Evolutionary conservation across 208 protist species (phyloP), one percentile per base, ranked within the genome.

Genomic region (Phytomonas sp.): DNA sequence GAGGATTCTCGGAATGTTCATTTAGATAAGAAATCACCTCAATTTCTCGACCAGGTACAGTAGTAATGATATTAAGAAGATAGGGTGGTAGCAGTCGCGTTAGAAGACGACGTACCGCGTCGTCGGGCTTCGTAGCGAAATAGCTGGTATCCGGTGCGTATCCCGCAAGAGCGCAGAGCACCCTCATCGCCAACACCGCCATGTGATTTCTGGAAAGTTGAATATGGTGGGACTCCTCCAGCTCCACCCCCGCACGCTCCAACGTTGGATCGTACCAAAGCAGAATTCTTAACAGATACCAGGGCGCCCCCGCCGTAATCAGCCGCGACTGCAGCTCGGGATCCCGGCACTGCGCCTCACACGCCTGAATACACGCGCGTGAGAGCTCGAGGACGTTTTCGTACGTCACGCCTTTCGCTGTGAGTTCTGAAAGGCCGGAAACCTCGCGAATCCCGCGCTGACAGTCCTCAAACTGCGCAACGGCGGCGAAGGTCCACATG

Each of bases 211-310:
- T 70, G 49, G 91, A 91, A 40, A 94, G 80, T 73, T 97, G 94
- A 60, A 60, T 72, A 78, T 97, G 92, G 62, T 82, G 82, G 26
- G 83, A 81, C 60, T 93, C 92, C 29, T 83, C 63, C 31, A 92
- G 73, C 42, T 81, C 14, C 37, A 69, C 32, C 78, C 80, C 92
- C 16, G 78, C 84, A 32, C 87, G 80, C 23, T 91, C 78, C 6
- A 98, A 68, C 29, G 96, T 98, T 49, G 81, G 77, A 75, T 98
- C 96, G 76, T 97, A 98, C 6, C 73, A 65, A 61, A 98, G 94
- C 16, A 98, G 73, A 8, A 84, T 81, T 29, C 71, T 64, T 11
- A 98, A 74, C 33, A 97, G 71, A 70, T 95, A 84, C 88, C 90
- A 97, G 5, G 95, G 30, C 10, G 78, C 87, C n/a, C 94, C 94